Evolutionary conservation across 805 yeast species (phyloP).

Genomic region (Candida chauliodis): DNA sequence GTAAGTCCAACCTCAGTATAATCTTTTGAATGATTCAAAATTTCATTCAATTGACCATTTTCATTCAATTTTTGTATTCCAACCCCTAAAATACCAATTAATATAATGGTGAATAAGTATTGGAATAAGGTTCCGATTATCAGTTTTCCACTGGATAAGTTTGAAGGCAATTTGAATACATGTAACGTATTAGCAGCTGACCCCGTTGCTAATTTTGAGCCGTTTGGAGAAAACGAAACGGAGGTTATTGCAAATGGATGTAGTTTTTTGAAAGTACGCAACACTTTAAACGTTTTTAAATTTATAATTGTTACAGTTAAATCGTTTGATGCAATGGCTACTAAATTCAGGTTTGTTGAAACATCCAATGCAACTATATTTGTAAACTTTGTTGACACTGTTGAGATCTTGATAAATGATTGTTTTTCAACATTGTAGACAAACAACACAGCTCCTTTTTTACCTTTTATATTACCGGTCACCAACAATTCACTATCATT

Average conservation of each 20-base stretch:
- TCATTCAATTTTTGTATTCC: conserved; percentile 33
- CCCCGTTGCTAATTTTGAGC: conserved; percentile 62
- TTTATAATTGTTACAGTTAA: conserved; percentile 59
- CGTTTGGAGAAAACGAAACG: conserved; percentile 65
- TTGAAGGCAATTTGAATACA: conserved; percentile 57
- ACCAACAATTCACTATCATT: conserved; percentile 29
- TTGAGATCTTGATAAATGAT: conserved; percentile 38
- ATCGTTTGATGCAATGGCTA: conserved; percentile 63
- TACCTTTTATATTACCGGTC: conserved; percentile 28
- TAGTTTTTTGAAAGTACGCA: conserved; percentile 53
- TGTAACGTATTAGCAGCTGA: conserved; percentile 75
- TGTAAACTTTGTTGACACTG: conserved; percentile 46
- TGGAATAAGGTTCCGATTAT: conserved; percentile 29
- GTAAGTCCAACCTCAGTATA: conserved; percentile 22
- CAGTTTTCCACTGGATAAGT: conserved; percentile 36
- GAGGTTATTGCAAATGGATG: conserved; percentile 79
- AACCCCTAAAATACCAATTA: conserved; percentile 29
- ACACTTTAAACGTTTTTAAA: conserved; percentile 46
- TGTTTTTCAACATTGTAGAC: conserved; percentile 42
- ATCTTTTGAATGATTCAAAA: conserved; percentile 15
- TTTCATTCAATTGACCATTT: conserved; percentile 30
- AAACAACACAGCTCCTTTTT: conserved; percentile 40
- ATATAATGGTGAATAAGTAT: conserved; percentile 30
- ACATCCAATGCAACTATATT: conserved; percentile 53
- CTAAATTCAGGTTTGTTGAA: conserved; percentile 38